A percentile compares a stretch with the other conserved stretches of the same genome.
These are phyloP conservation scores for Diaporthe vexans DNA, from an alignment of 2,329 filamentous ascomycete genomes.

Conservation along the genomic window DNA sequence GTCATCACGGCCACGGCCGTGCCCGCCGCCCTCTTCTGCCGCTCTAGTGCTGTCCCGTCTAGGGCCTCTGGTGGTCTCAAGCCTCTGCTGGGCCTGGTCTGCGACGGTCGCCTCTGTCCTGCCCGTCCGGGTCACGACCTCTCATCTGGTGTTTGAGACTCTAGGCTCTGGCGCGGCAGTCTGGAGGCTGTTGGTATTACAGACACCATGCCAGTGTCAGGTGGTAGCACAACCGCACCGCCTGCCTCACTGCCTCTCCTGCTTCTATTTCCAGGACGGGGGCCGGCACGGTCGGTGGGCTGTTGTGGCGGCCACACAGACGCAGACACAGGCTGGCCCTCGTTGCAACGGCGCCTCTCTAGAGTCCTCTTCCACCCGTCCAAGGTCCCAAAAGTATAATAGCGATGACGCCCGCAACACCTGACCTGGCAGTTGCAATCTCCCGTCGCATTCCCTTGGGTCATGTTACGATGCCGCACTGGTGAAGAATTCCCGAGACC, in stretches of 20 bases:
- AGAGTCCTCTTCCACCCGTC: background rate
- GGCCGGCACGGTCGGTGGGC: slow-evolving; percentile 6
- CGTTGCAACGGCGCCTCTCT: slow-evolving; percentile 17
- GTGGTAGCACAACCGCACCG: slow-evolving; percentile 13
- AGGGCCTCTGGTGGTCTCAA: slow-evolving; percentile 16
- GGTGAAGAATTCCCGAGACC: slow-evolving; percentile 29
- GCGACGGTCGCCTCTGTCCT: background rate
- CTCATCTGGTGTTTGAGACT: slow-evolving; percentile 17
- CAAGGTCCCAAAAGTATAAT: slow-evolving; percentile 20
- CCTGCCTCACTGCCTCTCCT: background rate
- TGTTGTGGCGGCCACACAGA: slow-evolving; percentile 29
- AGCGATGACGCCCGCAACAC: slow-evolving; percentile 26
- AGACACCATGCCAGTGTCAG: slow-evolving; percentile 29
- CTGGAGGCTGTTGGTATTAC: background rate
- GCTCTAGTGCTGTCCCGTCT: background rate
- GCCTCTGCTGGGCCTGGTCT: slow-evolving; percentile 3
- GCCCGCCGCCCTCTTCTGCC: slow-evolving; percentile 24
- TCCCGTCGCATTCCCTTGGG: slow-evolving; percentile 30
- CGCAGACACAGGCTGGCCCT: slow-evolving; percentile 2
- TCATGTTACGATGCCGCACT: slow-evolving; percentile 29
- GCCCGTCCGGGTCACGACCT: slow-evolving; percentile 12
- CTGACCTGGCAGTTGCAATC: slow-evolving; percentile 20
- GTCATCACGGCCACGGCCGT: slow-evolving; percentile 37
- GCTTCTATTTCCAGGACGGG: slow-evolving; percentile 30
- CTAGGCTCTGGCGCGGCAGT: slow-evolving; percentile 5